phyloP scores from a whole-genome alignment of 2,329 filamentous ascomycete species.

The Clonostachys solani region DNA sequence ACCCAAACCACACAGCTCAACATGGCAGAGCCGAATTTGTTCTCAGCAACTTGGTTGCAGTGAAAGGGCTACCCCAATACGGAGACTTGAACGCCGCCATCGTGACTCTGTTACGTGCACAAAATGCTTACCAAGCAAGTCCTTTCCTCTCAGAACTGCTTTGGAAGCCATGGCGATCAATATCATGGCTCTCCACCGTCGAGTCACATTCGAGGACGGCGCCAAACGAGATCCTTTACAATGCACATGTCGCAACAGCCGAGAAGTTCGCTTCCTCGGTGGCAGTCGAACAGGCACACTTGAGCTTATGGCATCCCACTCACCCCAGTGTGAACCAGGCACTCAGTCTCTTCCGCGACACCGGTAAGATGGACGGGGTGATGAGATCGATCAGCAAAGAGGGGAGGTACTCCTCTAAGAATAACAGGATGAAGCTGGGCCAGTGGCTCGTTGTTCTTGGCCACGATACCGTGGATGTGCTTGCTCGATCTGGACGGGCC shows the following conservation, averaged over 20 bases:
- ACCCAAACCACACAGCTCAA: slow-evolving; percentile 8
- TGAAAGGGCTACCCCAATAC: slow-evolving; percentile 29
- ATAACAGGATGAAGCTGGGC: slow-evolving; percentile 22
- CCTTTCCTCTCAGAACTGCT: slow-evolving; percentile 28
- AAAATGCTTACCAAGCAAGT: slow-evolving; percentile 30
- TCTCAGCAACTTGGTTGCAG: slow-evolving; percentile 34
- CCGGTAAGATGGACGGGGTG: slow-evolving; percentile 18
- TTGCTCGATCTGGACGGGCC: slow-evolving; percentile 32
- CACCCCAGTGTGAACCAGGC: slow-evolving; percentile 42
- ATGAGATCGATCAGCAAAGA: slow-evolving; percentile 15
- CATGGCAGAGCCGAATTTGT: slow-evolving; percentile 19
- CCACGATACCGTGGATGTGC: slow-evolving; percentile 40
- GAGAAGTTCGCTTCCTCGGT: slow-evolving; percentile 28
- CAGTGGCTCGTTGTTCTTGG: slow-evolving; percentile 33
- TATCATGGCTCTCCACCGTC: slow-evolving; percentile 50
- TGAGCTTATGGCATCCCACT: slow-evolving; percentile 50
- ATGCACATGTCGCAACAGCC: slow-evolving; percentile 45
- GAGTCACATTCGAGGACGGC: slow-evolving; percentile 37
- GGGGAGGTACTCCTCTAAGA: slow-evolving; percentile 16
- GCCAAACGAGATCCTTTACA: slow-evolving; percentile 44
- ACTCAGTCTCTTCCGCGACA: slow-evolving; percentile 36
- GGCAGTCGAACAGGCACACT: slow-evolving; percentile 44
- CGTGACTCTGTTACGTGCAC: slow-evolving; percentile 39
- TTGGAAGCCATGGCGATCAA: slow-evolving; percentile 35
- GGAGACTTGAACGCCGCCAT: slow-evolving; percentile 46